Evolutionary conservation across 2,329 filamentous ascomycete genomes (phyloP), one percentile per base, ranked within the genome.

Genomic region (Fusarium austroafricanum): DNA sequence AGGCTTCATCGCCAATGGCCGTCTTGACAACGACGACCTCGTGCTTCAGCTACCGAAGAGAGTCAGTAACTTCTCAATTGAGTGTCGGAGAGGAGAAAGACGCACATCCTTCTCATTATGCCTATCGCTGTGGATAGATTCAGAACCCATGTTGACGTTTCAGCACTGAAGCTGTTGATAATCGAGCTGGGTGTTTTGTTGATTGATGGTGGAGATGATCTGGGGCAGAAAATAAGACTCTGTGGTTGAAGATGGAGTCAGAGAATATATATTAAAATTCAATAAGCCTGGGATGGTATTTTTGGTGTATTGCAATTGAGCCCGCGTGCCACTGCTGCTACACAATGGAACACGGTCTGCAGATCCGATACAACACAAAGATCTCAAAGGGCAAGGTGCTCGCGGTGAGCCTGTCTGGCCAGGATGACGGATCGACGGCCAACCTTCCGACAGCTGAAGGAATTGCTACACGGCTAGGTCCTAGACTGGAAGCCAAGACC

Each of bases 1-100:
- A 75, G 35, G 63, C 70, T 50, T 73, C 71, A 64, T 73, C 70
- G 56, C 71, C 71, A 18, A 73, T 59, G n/a, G 55, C 70, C 9
- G 60, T 65, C 67, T 73, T 73, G 61, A 68, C 39, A 23, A 58
- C 67, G 29, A 44, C 61, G 26, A 68, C 58, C 31, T 57, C 49
- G 26, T 68, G 51, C 15, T 61, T 68, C 14, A 49, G 46, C 53
- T 43, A 26, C 10, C 14, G 2, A 18, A 35, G 12, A 1, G 14
- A 29, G 20, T 57, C 11, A 64, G 59, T 14, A 15, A 1, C 11
- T 14, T 4, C 29, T 42, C 51, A 44, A 45, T 28, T 45, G 35
- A 14, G 1, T 1, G 20, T 0, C 1, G 2, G 18, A 2, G 8
- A 11, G 5, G 12, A 20, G 8, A 5, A 17, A 43, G 10, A 69